phyloP scores from a whole-genome alignment of 1,139 yeast genomes.

The Suhomyces wounanorum region DNA sequence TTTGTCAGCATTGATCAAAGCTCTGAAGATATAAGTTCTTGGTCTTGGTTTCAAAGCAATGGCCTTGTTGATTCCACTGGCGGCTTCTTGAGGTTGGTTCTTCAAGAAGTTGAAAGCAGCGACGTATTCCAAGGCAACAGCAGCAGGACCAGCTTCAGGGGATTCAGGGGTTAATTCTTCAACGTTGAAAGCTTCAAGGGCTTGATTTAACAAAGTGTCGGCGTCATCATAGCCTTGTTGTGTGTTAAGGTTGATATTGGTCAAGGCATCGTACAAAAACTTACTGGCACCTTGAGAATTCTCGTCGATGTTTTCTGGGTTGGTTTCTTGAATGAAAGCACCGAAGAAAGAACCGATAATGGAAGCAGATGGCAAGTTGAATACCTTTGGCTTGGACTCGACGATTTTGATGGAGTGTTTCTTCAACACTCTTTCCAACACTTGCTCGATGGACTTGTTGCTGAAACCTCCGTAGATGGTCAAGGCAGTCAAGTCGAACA shows the following conservation, averaged over 20 bases:
- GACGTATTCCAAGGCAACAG: constrained; percentile 76
- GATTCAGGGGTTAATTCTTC: constrained; percentile 37
- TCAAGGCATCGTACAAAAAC: constrained; percentile 68
- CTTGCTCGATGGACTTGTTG: constrained; percentile 74
- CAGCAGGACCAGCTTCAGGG: constrained; percentile 52
- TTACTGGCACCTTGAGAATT: constrained; percentile 57
- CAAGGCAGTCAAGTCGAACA: constrained; percentile 87
- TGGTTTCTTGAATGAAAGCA: constrained; percentile 54
- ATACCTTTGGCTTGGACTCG: constrained; percentile 53
- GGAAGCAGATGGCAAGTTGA: constrained; percentile 79
- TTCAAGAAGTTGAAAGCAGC: constrained; percentile 85
- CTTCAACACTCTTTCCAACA: constrained; percentile 84
- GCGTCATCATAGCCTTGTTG: constrained; percentile 76
- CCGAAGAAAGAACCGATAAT: constrained; percentile 85
- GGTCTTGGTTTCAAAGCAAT: constrained; percentile 73
- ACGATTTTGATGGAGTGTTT: constrained; percentile 72
- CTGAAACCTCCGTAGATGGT: constrained; percentile 77
- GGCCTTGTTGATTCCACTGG: constrained; percentile 61
- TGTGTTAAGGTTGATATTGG: constrained; percentile 62
- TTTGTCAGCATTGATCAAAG: constrained; percentile 82
- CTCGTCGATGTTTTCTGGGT: constrained; percentile 54
- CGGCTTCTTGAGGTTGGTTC: constrained; percentile 64
- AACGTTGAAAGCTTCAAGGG: constrained; percentile 56
- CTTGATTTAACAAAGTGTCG: constrained; percentile 65
- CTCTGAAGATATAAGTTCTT: constrained; percentile 81